Evolutionary conservation across 345 rosid species (phyloP).

Genomic region (Brassica nigra): DNA sequence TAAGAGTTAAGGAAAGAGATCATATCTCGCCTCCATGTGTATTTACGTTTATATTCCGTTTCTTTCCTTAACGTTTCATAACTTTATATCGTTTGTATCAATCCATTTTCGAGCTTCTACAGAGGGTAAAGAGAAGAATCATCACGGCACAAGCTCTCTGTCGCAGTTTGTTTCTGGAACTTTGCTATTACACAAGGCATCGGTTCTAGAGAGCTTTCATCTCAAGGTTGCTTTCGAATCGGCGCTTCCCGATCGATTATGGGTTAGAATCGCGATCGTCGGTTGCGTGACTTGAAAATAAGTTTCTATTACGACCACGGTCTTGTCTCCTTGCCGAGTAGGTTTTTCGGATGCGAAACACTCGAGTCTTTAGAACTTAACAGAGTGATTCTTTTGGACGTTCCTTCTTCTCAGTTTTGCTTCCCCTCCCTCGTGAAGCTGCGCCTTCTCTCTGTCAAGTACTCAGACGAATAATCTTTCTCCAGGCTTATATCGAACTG

Average conservation of each 20-base stretch:
- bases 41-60: too few relatives aligned
- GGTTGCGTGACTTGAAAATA: slow-evolving; percentile 5
- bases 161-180: neutral
- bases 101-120: too few relatives aligned
- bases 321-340: neutral
- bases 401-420: slow-evolving; percentile 13
- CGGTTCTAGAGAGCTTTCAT: neutral
- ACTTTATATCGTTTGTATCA: too few relatives aligned
- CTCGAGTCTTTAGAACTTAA: slow-evolving; percentile 1
- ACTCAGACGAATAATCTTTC: slow-evolving; percentile 8
- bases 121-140: too few relatives aligned
- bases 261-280: slow-evolving; percentile 20
- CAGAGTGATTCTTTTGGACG: neutral
- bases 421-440: neutral
- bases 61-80: too few relatives aligned
- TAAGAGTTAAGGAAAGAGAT: too few relatives aligned
- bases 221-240: too few relatives aligned
- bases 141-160: neutral
- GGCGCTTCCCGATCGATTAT: neutral
- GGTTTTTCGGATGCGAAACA: slow-evolving; percentile 15
- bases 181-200: slow-evolving; percentile 2
- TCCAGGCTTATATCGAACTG: neutral
- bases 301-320: neutral
- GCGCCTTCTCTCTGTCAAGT: neutral
- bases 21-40: too few relatives aligned